Evolutionary conservation across 2,329 filamentous ascomycete species (phyloP), one percentile per base, ranked within the genome.

Genomic region (Tothia fuscella): DNA sequence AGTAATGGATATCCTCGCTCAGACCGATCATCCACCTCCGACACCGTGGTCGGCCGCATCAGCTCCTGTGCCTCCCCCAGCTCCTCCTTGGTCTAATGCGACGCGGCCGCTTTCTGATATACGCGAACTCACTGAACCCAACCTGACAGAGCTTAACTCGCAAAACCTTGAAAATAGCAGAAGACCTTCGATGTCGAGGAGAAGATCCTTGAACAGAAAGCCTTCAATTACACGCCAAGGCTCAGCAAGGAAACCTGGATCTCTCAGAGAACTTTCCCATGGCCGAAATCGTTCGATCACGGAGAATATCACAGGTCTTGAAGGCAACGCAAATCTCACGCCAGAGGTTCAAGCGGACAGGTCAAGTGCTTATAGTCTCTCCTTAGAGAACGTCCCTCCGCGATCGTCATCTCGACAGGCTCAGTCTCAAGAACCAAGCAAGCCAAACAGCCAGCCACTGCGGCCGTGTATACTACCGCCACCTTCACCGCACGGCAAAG

Each of bases 101-200:
- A 49, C 57, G 31, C 61, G 66, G 34, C 64, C 66, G 33, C 51
- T 70, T 21, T 70, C 66, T 32, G 66, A 70, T 47, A 70, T 70
- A 43, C 62, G 65, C 46, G 66, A 69, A 48, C 54, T 67, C 48
- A 70, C 65, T 9, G 66, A 69, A 50, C 65, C 66, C 21, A 68
- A 64, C 47, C 49, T 69, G 17, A 58, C 58, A 14, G 63, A 67
- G 10, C 48, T 54, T 2, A 49, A 56, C 43, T 55, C 56, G 16
- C 51, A 49, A 36, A 55, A 53, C 25, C 42, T 25, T 12, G 33
- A 28, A 32, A 29, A 22, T 16, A 28, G 41, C 13, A 35, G 39
- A 28, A 42, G 28, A 30, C 42, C 33, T 38, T 44, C 20, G 32
- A 20, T 26, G 30, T 37, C 38, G 19, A 43, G 35, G 22, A 59